Conservation (phyloP, 345 rosid species). For the Eucalyptus paniculata region DNA sequence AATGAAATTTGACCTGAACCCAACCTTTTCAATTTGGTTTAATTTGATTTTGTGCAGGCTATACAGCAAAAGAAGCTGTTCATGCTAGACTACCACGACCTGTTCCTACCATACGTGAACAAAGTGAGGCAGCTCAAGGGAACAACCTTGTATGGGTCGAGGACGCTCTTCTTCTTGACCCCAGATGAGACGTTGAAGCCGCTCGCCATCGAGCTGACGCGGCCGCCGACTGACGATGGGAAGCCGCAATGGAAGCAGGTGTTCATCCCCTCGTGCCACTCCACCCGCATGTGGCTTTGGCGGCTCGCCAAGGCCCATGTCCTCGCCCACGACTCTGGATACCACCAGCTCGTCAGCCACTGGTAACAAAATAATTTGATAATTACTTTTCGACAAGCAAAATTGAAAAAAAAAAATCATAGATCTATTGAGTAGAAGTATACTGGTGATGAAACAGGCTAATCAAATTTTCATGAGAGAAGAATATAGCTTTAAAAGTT, state of each 20-base stretch:
- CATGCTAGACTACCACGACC: conserved; percentile 48
- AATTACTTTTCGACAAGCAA: neutral
- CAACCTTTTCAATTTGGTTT: neutral
- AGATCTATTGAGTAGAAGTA: neutral
- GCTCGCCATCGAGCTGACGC: conserved; percentile 50
- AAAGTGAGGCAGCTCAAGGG: conserved; percentile 36
- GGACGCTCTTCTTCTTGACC: conserved; percentile 49
- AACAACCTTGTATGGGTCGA: conserved; percentile 48
- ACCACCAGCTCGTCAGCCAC: conserved; percentile 65
- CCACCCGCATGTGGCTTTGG: conserved; percentile 63
- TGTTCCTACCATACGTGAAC: conserved; percentile 49
- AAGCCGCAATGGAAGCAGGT: conserved; percentile 61
- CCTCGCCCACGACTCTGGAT: conserved; percentile 45
- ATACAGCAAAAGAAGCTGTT: conserved; percentile 31
- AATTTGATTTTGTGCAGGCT: conserved; percentile 10
- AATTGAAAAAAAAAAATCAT: neutral
- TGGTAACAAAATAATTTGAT: conserved; percentile 20
- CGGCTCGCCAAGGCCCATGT: conserved; percentile 61
- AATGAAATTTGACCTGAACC: neutral
- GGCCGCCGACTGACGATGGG: conserved; percentile 30
- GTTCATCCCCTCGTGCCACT: conserved; percentile 19
- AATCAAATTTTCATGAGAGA: too few species aligned
- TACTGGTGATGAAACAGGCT: neutral
- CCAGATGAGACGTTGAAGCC: conserved; percentile 41
- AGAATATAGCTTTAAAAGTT: too few species aligned